Conservation (phyloP, 208 protist genomes). For the Wallacemonas sp. region DNA sequence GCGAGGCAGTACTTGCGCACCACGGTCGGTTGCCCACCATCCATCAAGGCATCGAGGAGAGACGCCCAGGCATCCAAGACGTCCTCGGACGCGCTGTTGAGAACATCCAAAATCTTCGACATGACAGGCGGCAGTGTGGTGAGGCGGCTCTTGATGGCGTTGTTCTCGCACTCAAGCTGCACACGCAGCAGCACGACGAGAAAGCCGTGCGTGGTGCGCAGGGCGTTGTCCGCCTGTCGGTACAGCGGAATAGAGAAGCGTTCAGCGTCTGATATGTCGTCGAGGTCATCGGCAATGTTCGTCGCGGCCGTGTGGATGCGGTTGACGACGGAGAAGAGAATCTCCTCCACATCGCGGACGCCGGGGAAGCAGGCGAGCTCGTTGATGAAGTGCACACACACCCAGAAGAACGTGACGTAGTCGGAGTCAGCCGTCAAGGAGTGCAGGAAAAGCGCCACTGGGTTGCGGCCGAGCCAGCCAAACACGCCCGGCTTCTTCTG, state of each 20-base stretch:
- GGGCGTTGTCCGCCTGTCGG: slow-evolving; percentile 46
- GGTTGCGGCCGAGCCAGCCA: slow-evolving; percentile 73
- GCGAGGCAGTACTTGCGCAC: slow-evolving; percentile 66
- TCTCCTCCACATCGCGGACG: slow-evolving; percentile 60
- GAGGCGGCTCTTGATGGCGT: slow-evolving; percentile 70
- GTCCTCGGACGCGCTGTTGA: slow-evolving; percentile 66
- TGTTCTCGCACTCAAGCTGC: slow-evolving; percentile 88
- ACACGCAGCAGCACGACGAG: slow-evolving; percentile 72
- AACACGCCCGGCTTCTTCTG: slow-evolving; percentile 76
- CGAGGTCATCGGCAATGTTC: slow-evolving; percentile 48
- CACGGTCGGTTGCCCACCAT: slow-evolving; percentile 45
- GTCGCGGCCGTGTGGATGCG: slow-evolving; percentile 64
- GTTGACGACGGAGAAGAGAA: slow-evolving; percentile 73
- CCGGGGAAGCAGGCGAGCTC: slow-evolving; percentile 65
- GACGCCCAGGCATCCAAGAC: slow-evolving; percentile 71
- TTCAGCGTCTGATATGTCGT: slow-evolving; percentile 28
- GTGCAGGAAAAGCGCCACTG: slow-evolving; percentile 71
- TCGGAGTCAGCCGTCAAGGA: slow-evolving; percentile 83
- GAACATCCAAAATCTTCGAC: slow-evolving; percentile 68
- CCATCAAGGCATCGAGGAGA: slow-evolving; percentile 56
- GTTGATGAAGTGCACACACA: slow-evolving; percentile 84
- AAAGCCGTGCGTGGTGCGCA: slow-evolving; percentile 62
- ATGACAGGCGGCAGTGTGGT: slow-evolving; percentile 65
- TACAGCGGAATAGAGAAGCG: slow-evolving; percentile 56
- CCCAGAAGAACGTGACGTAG: slow-evolving; percentile 90